Conservation (phyloP, 306 rosid species). For the Prunus mongolica region DNA sequence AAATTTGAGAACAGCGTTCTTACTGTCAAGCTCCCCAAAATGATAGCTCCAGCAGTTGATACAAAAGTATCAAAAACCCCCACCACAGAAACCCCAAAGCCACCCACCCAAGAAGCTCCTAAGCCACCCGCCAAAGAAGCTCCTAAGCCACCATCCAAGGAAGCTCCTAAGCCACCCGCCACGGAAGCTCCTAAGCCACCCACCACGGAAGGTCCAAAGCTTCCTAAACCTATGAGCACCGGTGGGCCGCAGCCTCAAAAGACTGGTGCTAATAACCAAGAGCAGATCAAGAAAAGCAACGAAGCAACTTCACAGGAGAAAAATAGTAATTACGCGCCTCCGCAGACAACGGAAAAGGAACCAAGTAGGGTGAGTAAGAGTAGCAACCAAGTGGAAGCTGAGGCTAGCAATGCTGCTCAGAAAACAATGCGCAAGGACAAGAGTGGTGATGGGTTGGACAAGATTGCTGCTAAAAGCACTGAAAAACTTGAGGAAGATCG, state of each 20-base stretch:
- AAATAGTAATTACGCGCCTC: not conserved
- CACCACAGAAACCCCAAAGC: not conserved
- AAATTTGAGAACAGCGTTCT: constrained; percentile 50
- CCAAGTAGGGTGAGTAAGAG: not conserved
- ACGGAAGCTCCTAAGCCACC: not conserved
- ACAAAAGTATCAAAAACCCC: not conserved
- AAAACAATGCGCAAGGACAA: not conserved
- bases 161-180: not conserved
- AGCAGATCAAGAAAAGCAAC: not conserved
- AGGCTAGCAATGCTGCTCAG: not conserved
- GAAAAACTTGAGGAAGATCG: not conserved
- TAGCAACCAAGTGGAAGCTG: not conserved
- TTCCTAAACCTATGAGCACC: not conserved
- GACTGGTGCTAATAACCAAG: not conserved
- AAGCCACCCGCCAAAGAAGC: not conserved
- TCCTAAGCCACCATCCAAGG: not conserved
- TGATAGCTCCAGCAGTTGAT: not conserved
- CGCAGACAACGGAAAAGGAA: not conserved
- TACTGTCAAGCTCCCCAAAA: constrained; percentile 41
- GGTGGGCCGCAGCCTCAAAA: not conserved
- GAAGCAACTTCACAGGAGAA: not conserved
- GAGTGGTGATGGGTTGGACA: not conserved
- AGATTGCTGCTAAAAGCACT: not conserved
- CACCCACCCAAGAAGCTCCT: not conserved
- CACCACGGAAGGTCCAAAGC: not conserved